Conservation (phyloP, 805 yeast species). For the Scheffersomyces stipitis region DNA sequence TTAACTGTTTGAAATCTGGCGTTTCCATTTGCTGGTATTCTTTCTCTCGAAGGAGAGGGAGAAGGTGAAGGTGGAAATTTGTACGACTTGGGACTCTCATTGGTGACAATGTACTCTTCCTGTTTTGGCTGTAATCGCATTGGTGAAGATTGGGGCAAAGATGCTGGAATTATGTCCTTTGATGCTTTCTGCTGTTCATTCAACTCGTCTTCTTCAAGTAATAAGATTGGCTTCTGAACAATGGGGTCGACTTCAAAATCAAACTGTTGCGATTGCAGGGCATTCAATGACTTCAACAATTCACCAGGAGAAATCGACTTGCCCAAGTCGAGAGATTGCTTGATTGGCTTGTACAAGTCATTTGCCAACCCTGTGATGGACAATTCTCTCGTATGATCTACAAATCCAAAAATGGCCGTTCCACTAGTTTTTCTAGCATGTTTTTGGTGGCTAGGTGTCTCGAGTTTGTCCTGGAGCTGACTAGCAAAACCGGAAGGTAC, state of each 20-base stretch:
- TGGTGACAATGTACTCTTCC: slow-evolving; percentile 49
- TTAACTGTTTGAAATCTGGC: slow-evolving; percentile 14
- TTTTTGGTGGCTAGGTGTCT: slow-evolving; percentile 11
- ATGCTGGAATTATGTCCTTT: neutral
- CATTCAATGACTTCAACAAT: slow-evolving; percentile 20
- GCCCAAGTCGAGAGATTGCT: slow-evolving; percentile 20
- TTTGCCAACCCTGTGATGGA: slow-evolving; percentile 53
- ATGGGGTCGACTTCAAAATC: slow-evolving; percentile 17
- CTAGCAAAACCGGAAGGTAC: slow-evolving; percentile 50
- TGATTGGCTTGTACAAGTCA: slow-evolving; percentile 19
- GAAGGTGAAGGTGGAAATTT: slow-evolving; percentile 54
- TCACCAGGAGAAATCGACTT: slow-evolving; percentile 38
- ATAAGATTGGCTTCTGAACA: slow-evolving; percentile 21
- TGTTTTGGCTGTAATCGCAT: slow-evolving; percentile 7
- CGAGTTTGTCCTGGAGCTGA: slow-evolving; percentile 1
- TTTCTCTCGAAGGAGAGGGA: slow-evolving; percentile 9
- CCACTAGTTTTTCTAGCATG: slow-evolving; percentile 72
- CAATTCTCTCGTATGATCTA: slow-evolving; percentile 60
- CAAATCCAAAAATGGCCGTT: slow-evolving; percentile 76
- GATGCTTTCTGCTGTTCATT: neutral
- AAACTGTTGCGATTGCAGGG: slow-evolving; percentile 4
- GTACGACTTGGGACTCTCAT: slow-evolving; percentile 46
- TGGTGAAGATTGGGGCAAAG: slow-evolving; percentile 10
- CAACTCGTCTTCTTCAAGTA: slow-evolving; percentile 29
- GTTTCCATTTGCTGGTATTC: neutral